A percentile compares a stretch with the other conserved stretches of the same genome.
Conservation (phyloP, 202 grass and related monocot genomes). For the Alloteropsis angusta region DNA sequence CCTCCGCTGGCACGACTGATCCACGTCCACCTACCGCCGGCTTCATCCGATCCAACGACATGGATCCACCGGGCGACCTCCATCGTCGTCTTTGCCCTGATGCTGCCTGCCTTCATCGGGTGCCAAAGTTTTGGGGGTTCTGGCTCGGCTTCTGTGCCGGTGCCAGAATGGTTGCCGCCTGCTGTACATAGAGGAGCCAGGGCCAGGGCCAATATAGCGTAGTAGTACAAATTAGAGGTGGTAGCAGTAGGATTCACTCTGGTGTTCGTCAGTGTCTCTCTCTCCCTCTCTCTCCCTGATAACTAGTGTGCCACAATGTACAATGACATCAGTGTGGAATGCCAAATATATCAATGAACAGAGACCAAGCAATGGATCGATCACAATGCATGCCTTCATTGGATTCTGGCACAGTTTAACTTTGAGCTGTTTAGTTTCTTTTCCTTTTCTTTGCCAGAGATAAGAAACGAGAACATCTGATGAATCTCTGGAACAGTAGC, state of each 20-base stretch:
- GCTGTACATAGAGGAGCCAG: conserved; percentile 33
- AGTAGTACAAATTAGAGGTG: conserved; percentile 4
- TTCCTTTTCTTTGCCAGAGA: not conserved
- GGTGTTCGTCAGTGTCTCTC: not conserved
- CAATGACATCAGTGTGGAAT: conserved; percentile 25
- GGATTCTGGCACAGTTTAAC: not conserved
- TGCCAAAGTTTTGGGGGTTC: conserved; percentile 1
- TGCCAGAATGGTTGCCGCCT: conserved; percentile 22
- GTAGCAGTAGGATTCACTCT: conserved; percentile 3
- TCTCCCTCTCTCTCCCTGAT: not conserved
- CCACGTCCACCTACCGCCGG: too few species aligned
- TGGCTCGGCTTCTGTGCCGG: not conserved
- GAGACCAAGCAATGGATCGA: not conserved
- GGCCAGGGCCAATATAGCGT: not conserved
- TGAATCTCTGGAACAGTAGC: not conserved
- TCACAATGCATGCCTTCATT: not conserved
- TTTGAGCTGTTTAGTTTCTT: not conserved
- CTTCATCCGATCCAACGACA: not conserved
- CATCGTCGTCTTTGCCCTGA: not conserved
- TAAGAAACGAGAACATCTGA: not conserved
- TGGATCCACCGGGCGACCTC: not conserved
- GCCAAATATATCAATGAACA: not conserved
- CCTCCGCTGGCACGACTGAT: conserved; percentile 39
- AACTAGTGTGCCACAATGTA: conserved; percentile 9
- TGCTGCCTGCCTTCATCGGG: not conserved